Evolutionary conservation across 331 rosid genomes (phyloP).

Genomic region (Malus hybrid): DNA sequence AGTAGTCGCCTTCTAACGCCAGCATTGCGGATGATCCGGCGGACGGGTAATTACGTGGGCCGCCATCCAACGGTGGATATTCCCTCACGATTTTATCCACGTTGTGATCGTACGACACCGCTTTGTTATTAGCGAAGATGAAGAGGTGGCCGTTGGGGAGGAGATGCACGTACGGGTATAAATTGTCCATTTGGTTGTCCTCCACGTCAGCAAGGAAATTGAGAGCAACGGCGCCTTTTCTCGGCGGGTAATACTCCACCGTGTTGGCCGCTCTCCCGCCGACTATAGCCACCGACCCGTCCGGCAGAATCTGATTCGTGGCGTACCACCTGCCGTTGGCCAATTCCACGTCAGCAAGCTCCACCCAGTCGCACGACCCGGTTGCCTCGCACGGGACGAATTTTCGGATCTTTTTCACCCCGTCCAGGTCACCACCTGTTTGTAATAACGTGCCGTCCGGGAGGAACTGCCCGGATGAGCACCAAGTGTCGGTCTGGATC

Average conservation of each 20-base stretch:
- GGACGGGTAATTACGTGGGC: conserved; percentile 86
- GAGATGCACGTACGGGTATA: conserved; percentile 79
- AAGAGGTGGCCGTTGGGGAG: conserved; percentile 74
- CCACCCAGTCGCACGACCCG: conserved; percentile 61
- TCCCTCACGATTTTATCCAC: conserved; percentile 18
- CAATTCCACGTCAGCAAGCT: conserved; percentile 49
- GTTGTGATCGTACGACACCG: conserved; percentile 50
- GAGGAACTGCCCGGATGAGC: conserved; percentile 85
- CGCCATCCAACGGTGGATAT: conserved; percentile 66
- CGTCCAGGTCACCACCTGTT: conserved; percentile 77
- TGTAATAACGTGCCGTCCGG: conserved; percentile 69
- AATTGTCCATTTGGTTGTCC: conserved; percentile 71
- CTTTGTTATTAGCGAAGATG: conserved; percentile 67
- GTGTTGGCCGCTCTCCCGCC: conserved; percentile 71
- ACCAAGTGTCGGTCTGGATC: conserved; percentile 88
- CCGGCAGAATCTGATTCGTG: conserved; percentile 66
- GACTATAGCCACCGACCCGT: conserved; percentile 59
- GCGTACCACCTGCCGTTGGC: conserved; percentile 67
- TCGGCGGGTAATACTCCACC: conserved; percentile 63
- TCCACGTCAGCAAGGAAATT: conserved; percentile 53
- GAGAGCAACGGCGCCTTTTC: conserved; percentile 48
- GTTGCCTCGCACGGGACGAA: conserved; percentile 48
- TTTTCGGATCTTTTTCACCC: conserved; percentile 54
- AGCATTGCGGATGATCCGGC: conserved; percentile 86
- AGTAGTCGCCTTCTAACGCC: conserved; percentile 37